phyloP scores from a whole-genome alignment of 129 eudicot species.

The Helianthus tuberosus region DNA sequence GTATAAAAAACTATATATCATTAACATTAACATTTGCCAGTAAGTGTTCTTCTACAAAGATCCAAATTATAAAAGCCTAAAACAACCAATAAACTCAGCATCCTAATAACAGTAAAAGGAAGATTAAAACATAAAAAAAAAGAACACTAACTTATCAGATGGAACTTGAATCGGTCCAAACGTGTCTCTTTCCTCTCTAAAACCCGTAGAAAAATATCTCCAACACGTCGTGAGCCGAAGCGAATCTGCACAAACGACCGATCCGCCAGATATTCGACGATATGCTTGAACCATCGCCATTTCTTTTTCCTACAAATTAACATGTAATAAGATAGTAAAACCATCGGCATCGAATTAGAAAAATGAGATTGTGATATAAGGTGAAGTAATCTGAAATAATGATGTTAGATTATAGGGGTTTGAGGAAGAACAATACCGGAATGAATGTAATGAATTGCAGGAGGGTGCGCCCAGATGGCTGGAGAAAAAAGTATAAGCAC shows the following conservation, averaged over 20 bases:
- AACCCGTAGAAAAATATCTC: conserved; percentile 54
- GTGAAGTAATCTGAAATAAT: not conserved
- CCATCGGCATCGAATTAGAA: not conserved
- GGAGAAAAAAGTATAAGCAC: conserved; percentile 3
- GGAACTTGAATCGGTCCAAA: conserved; percentile 98
- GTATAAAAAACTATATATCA: not conserved
- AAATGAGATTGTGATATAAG: not conserved
- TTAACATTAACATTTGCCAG: no score
- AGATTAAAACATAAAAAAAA: not conserved
- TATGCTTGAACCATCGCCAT: conserved; percentile 67
- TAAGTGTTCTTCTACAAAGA: not conserved
- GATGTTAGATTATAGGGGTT: conserved; percentile 11
- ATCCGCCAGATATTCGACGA: conserved; percentile 59
- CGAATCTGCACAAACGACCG: conserved; percentile 31
- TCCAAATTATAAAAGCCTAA: not conserved
- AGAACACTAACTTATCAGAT: conserved; percentile 64
- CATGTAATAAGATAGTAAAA: not conserved
- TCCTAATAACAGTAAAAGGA: not conserved
- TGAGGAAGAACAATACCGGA: conserved; percentile 18
- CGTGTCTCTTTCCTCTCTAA: conserved; percentile 83
- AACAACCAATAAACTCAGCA: not conserved
- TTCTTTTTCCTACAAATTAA: not conserved
- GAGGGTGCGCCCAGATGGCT: not conserved
- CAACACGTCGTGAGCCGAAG: conserved; percentile 36
- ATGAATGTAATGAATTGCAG: conserved; percentile 22